Conservation (phyloP, 768 basidiomycete genomes). For the Collybia sordida region DNA sequence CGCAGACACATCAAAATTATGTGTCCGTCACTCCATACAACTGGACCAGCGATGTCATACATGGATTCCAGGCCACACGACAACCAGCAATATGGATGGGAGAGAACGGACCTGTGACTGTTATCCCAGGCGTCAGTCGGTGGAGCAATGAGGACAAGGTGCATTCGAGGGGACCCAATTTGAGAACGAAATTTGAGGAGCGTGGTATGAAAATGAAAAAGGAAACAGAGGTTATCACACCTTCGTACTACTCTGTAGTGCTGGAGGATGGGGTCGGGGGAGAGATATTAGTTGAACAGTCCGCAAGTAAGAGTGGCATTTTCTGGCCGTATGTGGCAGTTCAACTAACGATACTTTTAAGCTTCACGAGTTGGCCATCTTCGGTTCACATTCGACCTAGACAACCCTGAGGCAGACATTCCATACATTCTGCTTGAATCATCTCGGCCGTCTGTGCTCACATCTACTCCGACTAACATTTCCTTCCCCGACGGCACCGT, state of each 20-base stretch:
- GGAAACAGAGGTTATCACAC: constrained; percentile 51
- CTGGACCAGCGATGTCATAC: constrained; percentile 50
- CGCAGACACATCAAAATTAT: constrained; percentile 76
- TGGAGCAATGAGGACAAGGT: no score
- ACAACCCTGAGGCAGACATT: constrained; percentile 12
- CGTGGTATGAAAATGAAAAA: constrained; percentile 55
- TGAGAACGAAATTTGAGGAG: constrained; percentile 56
- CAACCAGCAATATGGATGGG: constrained; percentile 93
- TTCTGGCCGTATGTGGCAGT: background rate
- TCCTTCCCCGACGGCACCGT: constrained; percentile 58
- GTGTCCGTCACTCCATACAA: constrained; percentile 75
- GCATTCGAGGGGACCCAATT: constrained; percentile 6
- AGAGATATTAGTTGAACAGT: constrained; percentile 54
- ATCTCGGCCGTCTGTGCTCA: constrained; percentile 59
- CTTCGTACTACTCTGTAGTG: constrained; percentile 56
- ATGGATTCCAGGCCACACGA: constrained; percentile 79
- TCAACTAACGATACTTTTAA: constrained; percentile 22
- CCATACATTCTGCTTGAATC: constrained; percentile 72
- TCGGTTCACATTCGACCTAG: constrained; percentile 58
- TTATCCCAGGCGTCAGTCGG: constrained; percentile 53
- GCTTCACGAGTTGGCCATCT: constrained; percentile 78
- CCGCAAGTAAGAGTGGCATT: constrained; percentile 48
- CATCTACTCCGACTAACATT: constrained; percentile 44
- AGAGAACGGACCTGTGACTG: constrained; percentile 62
- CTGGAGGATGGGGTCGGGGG: constrained; percentile 54